These are phyloP conservation scores for Fusarium piperis DNA, from an alignment of 2,329 filamentous ascomycete species.

Conservation along the genomic window DNA sequence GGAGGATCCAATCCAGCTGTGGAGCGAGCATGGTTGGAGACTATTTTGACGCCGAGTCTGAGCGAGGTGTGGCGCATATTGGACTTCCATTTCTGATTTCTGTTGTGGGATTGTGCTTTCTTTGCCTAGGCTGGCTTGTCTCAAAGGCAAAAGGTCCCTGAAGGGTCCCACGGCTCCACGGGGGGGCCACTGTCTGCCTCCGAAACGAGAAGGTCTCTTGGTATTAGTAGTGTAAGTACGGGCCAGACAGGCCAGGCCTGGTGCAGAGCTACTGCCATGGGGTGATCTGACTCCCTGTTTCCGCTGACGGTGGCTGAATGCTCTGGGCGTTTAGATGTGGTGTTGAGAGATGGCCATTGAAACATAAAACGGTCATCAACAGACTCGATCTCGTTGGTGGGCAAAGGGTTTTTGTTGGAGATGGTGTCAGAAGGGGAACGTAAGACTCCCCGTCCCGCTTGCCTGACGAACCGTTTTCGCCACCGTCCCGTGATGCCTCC, in stretches of 20 bases:
- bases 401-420: background rate
- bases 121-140: background rate
- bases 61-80: conserved; percentile 25
- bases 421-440: conserved; percentile 24
- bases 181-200: conserved; percentile 18
- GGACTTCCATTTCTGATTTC: conserved; percentile 17
- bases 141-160: conserved; percentile 20
- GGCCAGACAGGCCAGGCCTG: background rate
- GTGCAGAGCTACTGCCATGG: background rate
- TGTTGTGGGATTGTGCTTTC: conserved; percentile 17
- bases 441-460: conserved; percentile 34
- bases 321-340: background rate
- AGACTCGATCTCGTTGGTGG: background rate
- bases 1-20: background rate
- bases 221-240: background rate
- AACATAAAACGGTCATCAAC: conserved; percentile 3
- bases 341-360: conserved; percentile 11
- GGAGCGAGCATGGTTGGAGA: conserved; percentile 11
- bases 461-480: conserved; percentile 30
- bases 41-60: conserved; percentile 31
- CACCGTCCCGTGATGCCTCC: conserved; percentile 26
- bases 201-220: conserved; percentile 15
- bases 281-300: background rate
- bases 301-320: background rate
- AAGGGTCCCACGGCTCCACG: conserved; percentile 10